These are phyloP conservation scores for Leucoagaricus sp. DNA, from an alignment of 1,284 basidiomycete genomes.

Conservation along the genomic window DNA sequence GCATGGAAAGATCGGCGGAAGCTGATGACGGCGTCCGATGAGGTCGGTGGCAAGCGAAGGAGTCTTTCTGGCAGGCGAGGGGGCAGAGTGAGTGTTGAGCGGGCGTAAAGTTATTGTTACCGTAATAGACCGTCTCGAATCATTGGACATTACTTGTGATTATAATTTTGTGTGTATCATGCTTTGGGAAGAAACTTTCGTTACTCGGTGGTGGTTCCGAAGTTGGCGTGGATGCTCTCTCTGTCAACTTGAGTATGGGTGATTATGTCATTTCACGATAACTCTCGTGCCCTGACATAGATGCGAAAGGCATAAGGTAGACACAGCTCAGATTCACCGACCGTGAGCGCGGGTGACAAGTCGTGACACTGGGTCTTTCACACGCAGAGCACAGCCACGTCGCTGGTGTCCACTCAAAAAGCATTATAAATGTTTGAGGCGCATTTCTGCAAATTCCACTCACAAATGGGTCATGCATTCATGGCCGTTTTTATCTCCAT, in stretches of 20 bases:
- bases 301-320: no score
- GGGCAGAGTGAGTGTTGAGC: background rate
- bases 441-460: no score
- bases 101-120: background rate
- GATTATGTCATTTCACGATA: background rate
- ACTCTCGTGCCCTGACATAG: background rate
- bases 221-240: background rate
- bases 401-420: no score
- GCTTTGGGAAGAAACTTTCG: no score
- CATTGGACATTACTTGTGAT: background rate
- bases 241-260: background rate
- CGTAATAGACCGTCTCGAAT: background rate
- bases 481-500: background rate
- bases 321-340: no score
- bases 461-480: no score
- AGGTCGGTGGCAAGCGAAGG: background rate
- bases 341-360: no score
- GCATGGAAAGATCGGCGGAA: slow-evolving; percentile 45
- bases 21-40: slow-evolving; percentile 4
- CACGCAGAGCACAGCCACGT: no score
- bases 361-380: no score
- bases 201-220: no score
- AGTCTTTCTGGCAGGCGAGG: background rate
- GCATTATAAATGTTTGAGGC: no score
- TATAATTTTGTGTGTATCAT: no score